A percentile compares a stretch with the other conserved stretches of the same genome.
Evolutionary conservation across 2,329 filamentous ascomycete species (phyloP).

Genomic region (Epichloe scottii): DNA sequence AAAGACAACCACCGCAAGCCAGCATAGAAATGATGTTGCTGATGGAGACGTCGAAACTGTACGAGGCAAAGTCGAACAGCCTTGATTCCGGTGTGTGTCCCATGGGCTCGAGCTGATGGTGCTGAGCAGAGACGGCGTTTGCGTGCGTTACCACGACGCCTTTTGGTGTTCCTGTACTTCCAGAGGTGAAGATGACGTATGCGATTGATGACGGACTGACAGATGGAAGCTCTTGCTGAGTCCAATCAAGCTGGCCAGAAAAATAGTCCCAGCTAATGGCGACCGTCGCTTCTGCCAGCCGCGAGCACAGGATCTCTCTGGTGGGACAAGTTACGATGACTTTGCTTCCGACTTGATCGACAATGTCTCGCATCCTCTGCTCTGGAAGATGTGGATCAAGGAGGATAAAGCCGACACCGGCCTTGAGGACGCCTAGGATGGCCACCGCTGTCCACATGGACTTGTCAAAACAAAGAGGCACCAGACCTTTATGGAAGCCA

Average conservation of each 20-base stretch:
- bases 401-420: slow-evolving; percentile 33
- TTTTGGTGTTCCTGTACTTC: neutral
- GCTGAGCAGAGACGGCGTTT: neutral
- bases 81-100: neutral
- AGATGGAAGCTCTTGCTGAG: no score
- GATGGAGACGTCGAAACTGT: slow-evolving; percentile 2
- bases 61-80: slow-evolving; percentile 3
- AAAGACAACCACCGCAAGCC: neutral
- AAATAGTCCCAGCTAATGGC: neutral
- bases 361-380: slow-evolving; percentile 30
- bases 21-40: neutral
- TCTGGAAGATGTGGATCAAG: slow-evolving; percentile 35
- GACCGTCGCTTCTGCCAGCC: neutral
- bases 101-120: neutral
- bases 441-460: slow-evolving; percentile 33
- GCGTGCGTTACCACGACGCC: slow-evolving; percentile 8
- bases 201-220: neutral
- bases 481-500: slow-evolving; percentile 21
- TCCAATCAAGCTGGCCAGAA: neutral
- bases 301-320: neutral
- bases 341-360: slow-evolving; percentile 20
- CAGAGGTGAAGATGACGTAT: slow-evolving; percentile 8
- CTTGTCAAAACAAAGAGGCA: slow-evolving; percentile 40
- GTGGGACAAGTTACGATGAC: neutral
- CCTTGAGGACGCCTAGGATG: slow-evolving; percentile 34